These are phyloP conservation scores for Nymphaea thermarum DNA, from an alignment of 164 flowering plant species.

Conservation along the genomic window DNA sequence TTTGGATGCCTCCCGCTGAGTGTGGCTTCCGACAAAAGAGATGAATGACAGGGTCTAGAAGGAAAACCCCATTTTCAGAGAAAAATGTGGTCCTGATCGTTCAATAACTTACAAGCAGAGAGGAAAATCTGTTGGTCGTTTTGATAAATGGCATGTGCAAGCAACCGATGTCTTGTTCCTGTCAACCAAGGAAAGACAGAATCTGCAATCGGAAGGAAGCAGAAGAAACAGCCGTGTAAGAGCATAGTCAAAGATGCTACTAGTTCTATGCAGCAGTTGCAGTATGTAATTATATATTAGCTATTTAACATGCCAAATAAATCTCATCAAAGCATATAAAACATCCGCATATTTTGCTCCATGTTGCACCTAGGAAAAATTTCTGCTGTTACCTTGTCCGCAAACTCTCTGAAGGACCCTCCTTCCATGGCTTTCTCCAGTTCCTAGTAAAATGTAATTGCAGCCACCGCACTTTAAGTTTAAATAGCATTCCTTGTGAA, in stretches of 20 bases:
- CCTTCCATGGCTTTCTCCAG: constrained; percentile 57
- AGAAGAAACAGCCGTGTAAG: neutral
- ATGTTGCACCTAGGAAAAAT: neutral
- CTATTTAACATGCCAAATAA: too few species aligned
- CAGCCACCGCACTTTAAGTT: neutral
- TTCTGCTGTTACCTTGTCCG: constrained; percentile 45
- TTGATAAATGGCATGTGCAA: too few species aligned
- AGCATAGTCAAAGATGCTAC: neutral
- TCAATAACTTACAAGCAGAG: too few species aligned
- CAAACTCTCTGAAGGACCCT: constrained; percentile 42
- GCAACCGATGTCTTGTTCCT: neutral
- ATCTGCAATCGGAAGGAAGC: constrained; percentile 25
- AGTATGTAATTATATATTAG: too few species aligned
- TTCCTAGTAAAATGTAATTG: constrained; percentile 25
- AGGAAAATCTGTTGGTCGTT: too few species aligned
- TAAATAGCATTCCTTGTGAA: neutral
- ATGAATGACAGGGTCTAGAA: neutral
- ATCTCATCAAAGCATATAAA: too few species aligned
- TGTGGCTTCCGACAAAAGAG: neutral
- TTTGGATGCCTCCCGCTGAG: neutral
- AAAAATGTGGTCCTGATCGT: neutral
- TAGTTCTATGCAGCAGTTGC: neutral
- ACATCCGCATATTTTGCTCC: neutral
- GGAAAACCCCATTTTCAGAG: neutral
- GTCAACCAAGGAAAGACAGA: constrained; percentile 21